phyloP scores from a whole-genome alignment of 23 red algal genomes.

The Chondrus crispus region DNA sequence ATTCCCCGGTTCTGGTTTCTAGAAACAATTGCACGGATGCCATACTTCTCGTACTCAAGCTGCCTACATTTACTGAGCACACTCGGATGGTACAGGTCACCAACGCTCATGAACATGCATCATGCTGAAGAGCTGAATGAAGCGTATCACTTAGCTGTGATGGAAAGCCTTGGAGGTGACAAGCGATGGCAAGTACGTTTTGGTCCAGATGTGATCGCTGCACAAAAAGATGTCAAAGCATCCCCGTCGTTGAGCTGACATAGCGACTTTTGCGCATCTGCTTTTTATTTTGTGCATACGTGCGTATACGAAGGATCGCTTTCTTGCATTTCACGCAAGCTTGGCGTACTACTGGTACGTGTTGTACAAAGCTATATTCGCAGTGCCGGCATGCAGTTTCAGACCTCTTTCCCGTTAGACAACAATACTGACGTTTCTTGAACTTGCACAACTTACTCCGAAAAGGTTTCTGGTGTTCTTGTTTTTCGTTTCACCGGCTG shows the following conservation, averaged over 20 bases:
- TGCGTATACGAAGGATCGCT: too few relatives aligned
- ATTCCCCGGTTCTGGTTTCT: conserved; percentile 93
- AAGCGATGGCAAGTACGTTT: conserved; percentile 61
- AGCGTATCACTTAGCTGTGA: conserved; percentile 84
- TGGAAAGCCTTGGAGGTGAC: conserved; percentile 90
- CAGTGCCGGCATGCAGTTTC: background rate
- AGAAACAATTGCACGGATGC: conserved; percentile 95
- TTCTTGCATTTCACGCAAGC: conserved; percentile 77
- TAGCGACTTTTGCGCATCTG: too few relatives aligned
- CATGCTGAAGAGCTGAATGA: conserved; percentile 94
- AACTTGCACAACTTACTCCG: too few relatives aligned
- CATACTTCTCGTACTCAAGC: conserved; percentile 95
- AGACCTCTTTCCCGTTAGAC: too few relatives aligned
- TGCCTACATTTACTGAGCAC: conserved; percentile 92
- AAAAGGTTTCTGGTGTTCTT: conserved; percentile 61
- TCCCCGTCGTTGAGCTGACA: too few relatives aligned
- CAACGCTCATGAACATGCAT: conserved; percentile 85
- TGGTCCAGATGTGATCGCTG: too few relatives aligned
- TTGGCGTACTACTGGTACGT: conserved; percentile 90
- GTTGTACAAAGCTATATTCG: too few relatives aligned
- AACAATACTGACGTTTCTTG: too few relatives aligned
- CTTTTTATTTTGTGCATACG: too few relatives aligned
- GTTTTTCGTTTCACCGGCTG: conserved; percentile 70
- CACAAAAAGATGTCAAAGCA: too few relatives aligned
- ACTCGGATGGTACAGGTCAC: conserved; percentile 79